A percentile compares a stretch with the other conserved stretches of the same genome.
phyloP scores from a whole-genome alignment of 176 grass and related monocot genomes.

The Rhynchospora tenuis region DNA sequence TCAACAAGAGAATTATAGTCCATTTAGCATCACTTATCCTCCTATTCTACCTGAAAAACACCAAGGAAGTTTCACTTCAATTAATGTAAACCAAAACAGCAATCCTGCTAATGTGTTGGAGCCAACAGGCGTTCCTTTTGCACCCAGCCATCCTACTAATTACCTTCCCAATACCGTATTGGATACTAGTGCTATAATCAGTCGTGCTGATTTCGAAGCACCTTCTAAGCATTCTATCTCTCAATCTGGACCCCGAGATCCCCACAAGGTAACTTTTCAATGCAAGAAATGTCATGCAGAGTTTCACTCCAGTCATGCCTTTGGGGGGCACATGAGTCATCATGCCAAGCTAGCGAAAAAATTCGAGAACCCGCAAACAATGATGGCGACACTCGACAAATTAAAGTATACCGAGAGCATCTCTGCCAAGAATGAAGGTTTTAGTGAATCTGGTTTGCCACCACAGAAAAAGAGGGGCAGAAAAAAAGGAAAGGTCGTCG shows the following conservation, averaged over 20 bases:
- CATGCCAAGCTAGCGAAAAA: not conserved
- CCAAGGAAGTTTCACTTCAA: not conserved
- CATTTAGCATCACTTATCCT: too few relatives aligned
- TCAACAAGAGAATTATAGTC: too few relatives aligned
- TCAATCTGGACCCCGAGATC: not conserved
- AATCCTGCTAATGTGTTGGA: not conserved
- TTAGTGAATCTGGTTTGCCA: not conserved
- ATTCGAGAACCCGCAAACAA: not conserved
- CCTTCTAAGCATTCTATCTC: not conserved
- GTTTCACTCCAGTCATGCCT: not conserved
- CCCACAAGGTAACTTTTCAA: not conserved
- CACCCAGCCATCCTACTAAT: not conserved
- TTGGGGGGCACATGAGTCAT: not conserved
- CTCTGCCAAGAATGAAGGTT: not conserved
- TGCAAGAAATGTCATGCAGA: not conserved
- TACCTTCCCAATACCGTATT: not conserved
- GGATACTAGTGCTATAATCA: not conserved
- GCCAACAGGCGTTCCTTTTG: not conserved
- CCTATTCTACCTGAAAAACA: not conserved
- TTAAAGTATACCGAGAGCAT: not conserved
- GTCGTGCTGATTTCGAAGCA: not conserved
- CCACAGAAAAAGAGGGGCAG: not conserved
- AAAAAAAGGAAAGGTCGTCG: slow-evolving; percentile 2
- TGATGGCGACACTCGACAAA: not conserved
- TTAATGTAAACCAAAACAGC: not conserved